phyloP scores from a whole-genome alignment of 2,329 filamentous ascomycete species.

The Pseudogymnoascus verrucosus region DNA sequence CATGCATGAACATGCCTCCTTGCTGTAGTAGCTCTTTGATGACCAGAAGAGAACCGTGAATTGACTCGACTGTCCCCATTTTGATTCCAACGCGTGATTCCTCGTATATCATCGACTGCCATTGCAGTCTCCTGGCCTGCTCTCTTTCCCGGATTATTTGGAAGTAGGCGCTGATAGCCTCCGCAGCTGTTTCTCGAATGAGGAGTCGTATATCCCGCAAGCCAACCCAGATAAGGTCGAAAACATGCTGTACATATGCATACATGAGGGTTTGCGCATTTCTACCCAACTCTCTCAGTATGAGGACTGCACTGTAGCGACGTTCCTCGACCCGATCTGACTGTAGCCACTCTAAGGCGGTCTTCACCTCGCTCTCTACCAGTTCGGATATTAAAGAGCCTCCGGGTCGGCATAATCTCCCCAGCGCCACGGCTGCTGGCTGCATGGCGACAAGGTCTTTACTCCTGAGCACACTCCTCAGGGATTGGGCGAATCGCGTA shows the following conservation, averaged over 20 bases:
- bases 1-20: constrained; percentile 98
- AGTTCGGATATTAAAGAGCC: constrained; percentile 91
- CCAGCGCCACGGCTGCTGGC: constrained; percentile 78
- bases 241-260: constrained; percentile 86
- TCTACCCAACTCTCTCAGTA: constrained; percentile 81
- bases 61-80: constrained; percentile 72
- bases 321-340: constrained; percentile 89
- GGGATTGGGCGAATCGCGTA: constrained; percentile 84
- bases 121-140: constrained; percentile 73
- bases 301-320: constrained; percentile 84
- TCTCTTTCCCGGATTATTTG: constrained; percentile 93
- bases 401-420: constrained; percentile 83
- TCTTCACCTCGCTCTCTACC: constrained; percentile 94
- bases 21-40: constrained; percentile 89
- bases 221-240: constrained; percentile 94
- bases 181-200: constrained; percentile 84
- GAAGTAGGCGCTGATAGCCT: constrained; percentile 91
- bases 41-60: constrained; percentile 89
- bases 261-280: constrained; percentile 95
- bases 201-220: constrained; percentile 82
- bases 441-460: constrained; percentile 90
- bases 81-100: constrained; percentile 76
- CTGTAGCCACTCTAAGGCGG: constrained; percentile 92
- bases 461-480: constrained; percentile 79
- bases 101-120: constrained; percentile 85